Conservation (phyloP, 139 green algal genomes). For the Chlorella sp. region DNA sequence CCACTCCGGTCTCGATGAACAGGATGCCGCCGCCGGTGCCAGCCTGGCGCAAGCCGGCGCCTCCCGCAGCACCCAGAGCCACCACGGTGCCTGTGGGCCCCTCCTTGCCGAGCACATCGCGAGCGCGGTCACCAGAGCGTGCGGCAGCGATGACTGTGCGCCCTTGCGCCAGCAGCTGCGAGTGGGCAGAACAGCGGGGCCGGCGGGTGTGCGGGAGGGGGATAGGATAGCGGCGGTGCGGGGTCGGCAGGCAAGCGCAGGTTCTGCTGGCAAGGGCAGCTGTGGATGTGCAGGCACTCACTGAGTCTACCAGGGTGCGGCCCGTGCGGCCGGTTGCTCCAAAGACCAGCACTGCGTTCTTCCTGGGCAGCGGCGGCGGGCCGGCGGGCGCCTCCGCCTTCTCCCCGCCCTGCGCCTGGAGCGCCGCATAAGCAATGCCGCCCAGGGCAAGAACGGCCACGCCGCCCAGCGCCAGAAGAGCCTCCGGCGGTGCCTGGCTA, state of each 20-base stretch:
- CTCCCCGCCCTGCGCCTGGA: background rate
- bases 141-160: constrained; percentile 80
- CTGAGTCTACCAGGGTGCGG: constrained; percentile 64
- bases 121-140: constrained; percentile 57
- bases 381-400: background rate
- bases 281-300: no score
- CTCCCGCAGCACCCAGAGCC: background rate
- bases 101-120: constrained; percentile 48
- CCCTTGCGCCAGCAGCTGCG: constrained; percentile 42
- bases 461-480: constrained; percentile 5
- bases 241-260: background rate
- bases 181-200: background rate
- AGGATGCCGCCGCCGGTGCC: constrained; percentile 59
- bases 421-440: constrained; percentile 10
- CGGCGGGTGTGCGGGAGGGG: background rate
- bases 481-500: background rate
- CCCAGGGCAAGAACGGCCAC: background rate
- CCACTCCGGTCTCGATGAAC: constrained; percentile 70
- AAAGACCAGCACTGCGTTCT: constrained; percentile 87
- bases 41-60: constrained; percentile 41
- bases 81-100: constrained; percentile 1
- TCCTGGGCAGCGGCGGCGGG: constrained; percentile 26
- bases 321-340: constrained; percentile 78
- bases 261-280: no score
- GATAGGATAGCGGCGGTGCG: background rate